phyloP scores from a whole-genome alignment of 129 eudicot species.

The Escallonia rubra region DNA sequence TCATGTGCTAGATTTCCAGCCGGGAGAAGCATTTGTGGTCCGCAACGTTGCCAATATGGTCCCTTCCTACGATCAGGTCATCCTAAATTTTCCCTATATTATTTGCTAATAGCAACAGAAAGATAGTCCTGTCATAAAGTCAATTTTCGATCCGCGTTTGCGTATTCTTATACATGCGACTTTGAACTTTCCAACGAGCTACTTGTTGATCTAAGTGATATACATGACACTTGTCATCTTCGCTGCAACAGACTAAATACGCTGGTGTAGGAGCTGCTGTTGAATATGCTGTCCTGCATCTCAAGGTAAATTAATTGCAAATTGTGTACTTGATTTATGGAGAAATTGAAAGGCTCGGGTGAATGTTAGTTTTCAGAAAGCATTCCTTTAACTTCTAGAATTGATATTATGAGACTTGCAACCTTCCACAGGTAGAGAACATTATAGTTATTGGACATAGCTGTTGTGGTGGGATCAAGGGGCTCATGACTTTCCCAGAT shows the following conservation, averaged over 20 bases:
- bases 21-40: conserved; percentile 93
- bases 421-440: conserved; percentile 46
- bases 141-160: too few relatives aligned
- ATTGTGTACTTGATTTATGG: too few relatives aligned
- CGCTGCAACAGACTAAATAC: conserved; percentile 46
- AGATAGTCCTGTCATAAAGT: background rate
- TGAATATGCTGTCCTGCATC: conserved; percentile 96
- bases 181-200: background rate
- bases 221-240: background rate
- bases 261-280: conserved; percentile 88
- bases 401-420: too few relatives aligned
- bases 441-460: conserved; percentile 96
- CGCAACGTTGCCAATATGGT: conserved; percentile 94
- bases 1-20: conserved; percentile 72
- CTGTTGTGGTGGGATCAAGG: conserved; percentile 94
- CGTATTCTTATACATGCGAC: background rate
- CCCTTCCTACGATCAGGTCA: conserved; percentile 80
- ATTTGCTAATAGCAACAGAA: background rate
- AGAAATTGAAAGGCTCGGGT: too few relatives aligned
- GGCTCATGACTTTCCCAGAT: conserved; percentile 90
- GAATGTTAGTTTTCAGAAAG: too few relatives aligned
- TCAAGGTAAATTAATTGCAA: conserved; percentile 48
- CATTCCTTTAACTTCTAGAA: too few relatives aligned
- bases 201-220: too few relatives aligned
- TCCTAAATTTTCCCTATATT: background rate